Conservation (phyloP, 139 green algal species). For the Closterium sp. region DNA sequence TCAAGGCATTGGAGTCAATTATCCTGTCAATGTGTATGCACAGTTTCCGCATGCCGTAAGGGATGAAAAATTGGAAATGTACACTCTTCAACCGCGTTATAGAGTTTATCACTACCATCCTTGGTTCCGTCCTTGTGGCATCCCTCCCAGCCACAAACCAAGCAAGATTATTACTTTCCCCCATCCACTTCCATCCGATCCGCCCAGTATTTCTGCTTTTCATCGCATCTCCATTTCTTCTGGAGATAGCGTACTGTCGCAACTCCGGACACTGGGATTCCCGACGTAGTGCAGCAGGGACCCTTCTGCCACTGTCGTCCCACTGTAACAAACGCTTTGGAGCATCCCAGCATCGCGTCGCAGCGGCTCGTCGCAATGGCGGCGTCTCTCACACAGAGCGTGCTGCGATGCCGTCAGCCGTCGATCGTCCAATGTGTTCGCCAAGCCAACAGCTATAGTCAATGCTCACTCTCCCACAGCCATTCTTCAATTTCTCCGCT, state of each 20-base stretch:
- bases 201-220: neutral
- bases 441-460: neutral
- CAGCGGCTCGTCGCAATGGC: neutral
- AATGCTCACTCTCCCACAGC: neutral
- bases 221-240: neutral
- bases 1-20: too few species aligned
- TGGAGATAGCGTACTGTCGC: too few species aligned
- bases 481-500: neutral
- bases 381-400: neutral
- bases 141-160: neutral
- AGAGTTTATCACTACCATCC: too few species aligned
- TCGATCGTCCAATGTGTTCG: neutral
- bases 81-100: too few species aligned
- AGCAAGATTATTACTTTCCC: too few species aligned
- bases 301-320: too few species aligned
- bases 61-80: too few species aligned
- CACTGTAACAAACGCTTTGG: too few species aligned
- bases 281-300: too few species aligned
- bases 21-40: too few species aligned
- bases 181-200: neutral
- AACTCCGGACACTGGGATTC: too few species aligned
- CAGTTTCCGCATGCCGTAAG: too few species aligned
- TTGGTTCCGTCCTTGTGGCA: neutral
- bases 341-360: neutral
- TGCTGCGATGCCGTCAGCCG: neutral